Evolutionary conservation across 495 filamentous ascomycete species (phyloP).

Genomic region (Penicillium subrubescens): DNA sequence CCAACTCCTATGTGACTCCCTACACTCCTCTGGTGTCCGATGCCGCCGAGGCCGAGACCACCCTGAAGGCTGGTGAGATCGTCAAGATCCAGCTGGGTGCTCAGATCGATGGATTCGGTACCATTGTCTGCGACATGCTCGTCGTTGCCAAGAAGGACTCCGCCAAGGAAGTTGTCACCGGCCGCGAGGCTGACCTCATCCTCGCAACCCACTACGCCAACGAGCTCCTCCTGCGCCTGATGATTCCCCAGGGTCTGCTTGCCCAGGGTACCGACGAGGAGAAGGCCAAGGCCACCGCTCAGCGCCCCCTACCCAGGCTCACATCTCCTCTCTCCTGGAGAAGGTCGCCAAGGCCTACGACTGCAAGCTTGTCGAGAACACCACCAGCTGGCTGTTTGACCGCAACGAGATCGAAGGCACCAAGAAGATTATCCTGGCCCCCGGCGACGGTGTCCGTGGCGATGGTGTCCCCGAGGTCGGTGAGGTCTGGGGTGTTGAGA

Average conservation of each 20-base stretch:
- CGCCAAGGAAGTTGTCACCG: conserved; percentile 60
- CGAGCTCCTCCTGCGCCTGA: conserved; percentile 86
- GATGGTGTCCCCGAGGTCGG: conserved; percentile 89
- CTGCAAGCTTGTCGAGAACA: conserved; percentile 94
- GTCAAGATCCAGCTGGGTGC: conserved; percentile 97
- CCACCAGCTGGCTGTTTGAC: conserved; percentile 92
- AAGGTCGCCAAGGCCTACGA: conserved; percentile 90
- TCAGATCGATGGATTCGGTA: conserved; percentile 96
- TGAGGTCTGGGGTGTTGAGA: conserved; percentile 97
- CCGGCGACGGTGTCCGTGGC: conserved; percentile 82
- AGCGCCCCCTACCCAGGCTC: conserved; percentile 79
- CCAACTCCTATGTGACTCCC: conserved; percentile 90
- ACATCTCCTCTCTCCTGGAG: conserved; percentile 84
- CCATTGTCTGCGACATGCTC: conserved; percentile 93
- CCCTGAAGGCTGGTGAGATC: conserved; percentile 79
- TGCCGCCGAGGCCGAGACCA: conserved; percentile 73
- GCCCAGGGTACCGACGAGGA: conserved; percentile 87
- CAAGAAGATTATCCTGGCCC: conserved; percentile 96
- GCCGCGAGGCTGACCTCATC: conserved; percentile 81
- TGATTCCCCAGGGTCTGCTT: conserved; percentile 84
- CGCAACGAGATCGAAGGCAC: conserved; percentile 96
- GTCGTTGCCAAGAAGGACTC: conserved; percentile 64
- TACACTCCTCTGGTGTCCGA: conserved; percentile 92
- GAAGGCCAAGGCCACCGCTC: conserved; percentile 84
- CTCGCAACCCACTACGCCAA: conserved; percentile 94